Conservation (phyloP, 2,329 filamentous ascomycete species). For the Allantophomopsis cytisporea region DNA sequence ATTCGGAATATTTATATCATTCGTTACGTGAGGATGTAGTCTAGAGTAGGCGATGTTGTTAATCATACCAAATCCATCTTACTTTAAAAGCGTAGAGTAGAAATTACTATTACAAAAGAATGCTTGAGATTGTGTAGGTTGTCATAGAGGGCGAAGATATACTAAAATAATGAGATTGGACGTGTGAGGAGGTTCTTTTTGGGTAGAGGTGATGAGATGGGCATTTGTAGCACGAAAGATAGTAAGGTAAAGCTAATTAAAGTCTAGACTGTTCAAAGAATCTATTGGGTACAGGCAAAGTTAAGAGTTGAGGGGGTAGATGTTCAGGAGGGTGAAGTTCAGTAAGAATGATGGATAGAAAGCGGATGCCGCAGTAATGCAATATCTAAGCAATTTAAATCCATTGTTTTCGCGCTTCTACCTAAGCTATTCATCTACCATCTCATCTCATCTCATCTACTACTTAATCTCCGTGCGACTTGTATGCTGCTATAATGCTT, state of each 20-base stretch:
- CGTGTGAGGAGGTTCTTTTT: conserved; percentile 23
- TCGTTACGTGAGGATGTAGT: too few relatives aligned
- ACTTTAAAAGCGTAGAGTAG: too few relatives aligned
- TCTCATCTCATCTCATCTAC: background rate
- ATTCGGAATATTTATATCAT: too few relatives aligned
- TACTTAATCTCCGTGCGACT: background rate
- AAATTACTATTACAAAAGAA: too few relatives aligned
- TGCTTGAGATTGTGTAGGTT: conserved; percentile 34
- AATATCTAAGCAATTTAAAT: background rate
- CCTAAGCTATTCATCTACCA: background rate
- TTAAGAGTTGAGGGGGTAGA: conserved; percentile 42
- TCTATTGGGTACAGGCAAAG: conserved; percentile 48
- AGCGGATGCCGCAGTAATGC: background rate
- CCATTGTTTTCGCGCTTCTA: background rate
- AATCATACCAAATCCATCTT: too few relatives aligned
- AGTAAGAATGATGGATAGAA: too few relatives aligned
- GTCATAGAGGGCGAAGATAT: conserved; percentile 49
- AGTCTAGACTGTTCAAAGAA: conserved; percentile 55
- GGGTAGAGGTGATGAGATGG: conserved; percentile 25
- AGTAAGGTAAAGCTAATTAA: conserved; percentile 76
- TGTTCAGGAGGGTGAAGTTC: background rate
- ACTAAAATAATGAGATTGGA: conserved; percentile 52
- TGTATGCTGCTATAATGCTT: background rate
- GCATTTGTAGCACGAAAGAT: conserved; percentile 63
- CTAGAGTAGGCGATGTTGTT: too few relatives aligned